Evolutionary conservation across 441 rosid species (phyloP).

Genomic region (Adansonia gregorii): DNA sequence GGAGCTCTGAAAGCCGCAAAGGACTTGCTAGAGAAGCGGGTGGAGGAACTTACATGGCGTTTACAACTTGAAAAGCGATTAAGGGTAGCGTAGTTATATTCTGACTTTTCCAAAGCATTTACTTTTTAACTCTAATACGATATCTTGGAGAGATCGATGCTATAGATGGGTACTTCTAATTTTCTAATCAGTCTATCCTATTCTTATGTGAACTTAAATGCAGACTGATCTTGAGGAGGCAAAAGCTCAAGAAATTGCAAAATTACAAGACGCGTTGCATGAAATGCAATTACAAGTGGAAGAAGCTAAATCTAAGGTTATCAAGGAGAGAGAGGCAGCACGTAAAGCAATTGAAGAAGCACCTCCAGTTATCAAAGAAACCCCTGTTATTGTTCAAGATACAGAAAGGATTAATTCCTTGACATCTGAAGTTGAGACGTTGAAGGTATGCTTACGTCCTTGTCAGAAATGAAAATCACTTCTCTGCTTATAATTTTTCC

Average conservation of each 20-base stretch:
- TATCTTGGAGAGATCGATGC: neutral
- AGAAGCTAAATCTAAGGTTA: conserved; percentile 70
- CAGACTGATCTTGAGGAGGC: conserved; percentile 96
- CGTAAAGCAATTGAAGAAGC: conserved; percentile 89
- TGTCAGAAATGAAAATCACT: neutral
- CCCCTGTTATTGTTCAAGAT: conserved; percentile 86
- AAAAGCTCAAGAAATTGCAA: conserved; percentile 84
- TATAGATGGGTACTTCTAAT: conserved; percentile 1
- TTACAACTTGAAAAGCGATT: conserved; percentile 93
- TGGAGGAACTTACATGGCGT: conserved; percentile 99
- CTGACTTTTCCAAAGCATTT: conserved; percentile 12
- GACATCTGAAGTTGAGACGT: conserved; percentile 70
- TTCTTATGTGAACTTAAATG: conserved; percentile 33
- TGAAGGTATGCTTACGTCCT: conserved; percentile 61
- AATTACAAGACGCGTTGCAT: conserved; percentile 75
- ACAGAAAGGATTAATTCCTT: conserved; percentile 71
- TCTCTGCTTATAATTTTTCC: conserved; percentile 21
- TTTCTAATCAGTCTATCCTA: conserved; percentile 10
- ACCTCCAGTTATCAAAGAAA: conserved; percentile 76
- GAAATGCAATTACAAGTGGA: conserved; percentile 72
- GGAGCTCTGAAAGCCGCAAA: conserved; percentile 99
- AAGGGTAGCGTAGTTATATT: conserved; percentile 58
- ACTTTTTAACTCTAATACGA: neutral
- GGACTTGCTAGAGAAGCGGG: conserved; percentile 97
- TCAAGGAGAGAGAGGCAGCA: conserved; percentile 89